Evolutionary conservation across 2,329 filamentous ascomycete species (phyloP), one percentile per base, ranked within the genome.

Genomic region (Cladophialophora immunda): DNA sequence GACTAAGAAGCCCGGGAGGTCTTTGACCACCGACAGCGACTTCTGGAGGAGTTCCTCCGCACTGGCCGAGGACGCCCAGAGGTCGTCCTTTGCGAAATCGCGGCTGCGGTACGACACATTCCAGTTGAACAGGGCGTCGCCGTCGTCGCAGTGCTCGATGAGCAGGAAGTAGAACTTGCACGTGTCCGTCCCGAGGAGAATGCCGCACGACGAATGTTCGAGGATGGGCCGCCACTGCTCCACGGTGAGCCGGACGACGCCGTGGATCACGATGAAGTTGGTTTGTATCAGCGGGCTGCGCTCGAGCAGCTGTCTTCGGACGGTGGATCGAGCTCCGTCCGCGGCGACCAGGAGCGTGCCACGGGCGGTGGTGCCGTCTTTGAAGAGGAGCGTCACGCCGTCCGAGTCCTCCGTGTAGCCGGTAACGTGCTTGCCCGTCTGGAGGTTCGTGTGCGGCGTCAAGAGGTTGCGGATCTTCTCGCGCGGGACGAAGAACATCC

Each of bases 351-450:
- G 30, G 8, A 64, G n/a, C 15, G 36, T 3, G 8, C 53, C 61
- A 6, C 61, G 61, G 4, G 61, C 41, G 36, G 8, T 53, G 61
- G 61, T 64, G 34, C 61, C 53, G 38, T 64, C 53, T 30, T 54
- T 32, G 36, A 62, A 62, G 32, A 11, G 53, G 3, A 30, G 9
- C 9, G 59, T 62, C 15, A 62, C 50, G 4, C 59, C 59, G 36
- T 62, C 52, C 3, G 9, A 19, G 25, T 62, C 59, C 11, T 62
- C 59, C n/a, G 19, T 29, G 53, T 55, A 62, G 32, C 34, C 38
- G 17, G 38, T 45, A 3, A 45, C 38, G 38, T 60, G 58, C 13
- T 60, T 60, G 41, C 25, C 47, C 9, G 30, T 22, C 36, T 60
- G 58, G 2, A 60, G 25, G 27, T 50, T 60, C 13, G 45, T 32